Evolutionary conservation across 768 basidiomycete genomes (phyloP).

Genomic region (Amanita fuliginea): DNA sequence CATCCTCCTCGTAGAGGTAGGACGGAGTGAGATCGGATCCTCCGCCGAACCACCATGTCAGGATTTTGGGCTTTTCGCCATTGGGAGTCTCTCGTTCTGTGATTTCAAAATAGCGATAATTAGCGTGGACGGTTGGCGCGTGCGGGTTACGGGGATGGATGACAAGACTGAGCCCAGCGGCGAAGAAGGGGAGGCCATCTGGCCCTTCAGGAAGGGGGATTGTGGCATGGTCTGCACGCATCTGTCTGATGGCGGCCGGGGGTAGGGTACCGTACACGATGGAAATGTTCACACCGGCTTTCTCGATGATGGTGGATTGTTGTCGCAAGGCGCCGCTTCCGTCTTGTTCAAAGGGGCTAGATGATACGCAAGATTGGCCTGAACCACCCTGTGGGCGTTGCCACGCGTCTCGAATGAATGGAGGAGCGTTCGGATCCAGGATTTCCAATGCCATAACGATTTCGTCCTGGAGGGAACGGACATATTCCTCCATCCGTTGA

Average conservation of each 20-base stretch:
- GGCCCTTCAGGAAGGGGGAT: conserved; percentile 55
- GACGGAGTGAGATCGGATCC: too few relatives aligned
- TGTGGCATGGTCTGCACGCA: conserved; percentile 84
- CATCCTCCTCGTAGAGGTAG: conserved; percentile 86
- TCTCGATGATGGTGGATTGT: conserved; percentile 61
- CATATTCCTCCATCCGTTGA: too few relatives aligned
- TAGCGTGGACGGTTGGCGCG: too few relatives aligned
- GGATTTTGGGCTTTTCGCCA: too few relatives aligned
- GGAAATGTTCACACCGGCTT: conserved; percentile 93
- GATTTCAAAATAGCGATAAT: too few relatives aligned
- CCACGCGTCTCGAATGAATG: too few relatives aligned
- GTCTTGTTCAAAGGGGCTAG: conserved; percentile 29
- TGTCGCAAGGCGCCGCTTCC: conserved; percentile 8
- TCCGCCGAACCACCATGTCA: too few relatives aligned
- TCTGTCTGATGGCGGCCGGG: conserved; percentile 83
- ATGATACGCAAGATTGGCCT: conserved; percentile 79
- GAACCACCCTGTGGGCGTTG: too few relatives aligned
- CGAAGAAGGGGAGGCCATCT: conserved; percentile 80
- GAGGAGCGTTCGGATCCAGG: too few relatives aligned
- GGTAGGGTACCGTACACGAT: conserved; percentile 84
- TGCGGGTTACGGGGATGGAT: conserved; percentile 91
- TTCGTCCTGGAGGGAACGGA: too few relatives aligned
- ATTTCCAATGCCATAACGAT: too few relatives aligned
- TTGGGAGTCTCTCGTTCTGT: too few relatives aligned
- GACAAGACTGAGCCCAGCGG: conserved; percentile 85